A percentile compares a stretch with the other conserved stretches of the same genome.
Conservation (phyloP, 345 rosid genomes). For the Theobroma cacao region DNA sequence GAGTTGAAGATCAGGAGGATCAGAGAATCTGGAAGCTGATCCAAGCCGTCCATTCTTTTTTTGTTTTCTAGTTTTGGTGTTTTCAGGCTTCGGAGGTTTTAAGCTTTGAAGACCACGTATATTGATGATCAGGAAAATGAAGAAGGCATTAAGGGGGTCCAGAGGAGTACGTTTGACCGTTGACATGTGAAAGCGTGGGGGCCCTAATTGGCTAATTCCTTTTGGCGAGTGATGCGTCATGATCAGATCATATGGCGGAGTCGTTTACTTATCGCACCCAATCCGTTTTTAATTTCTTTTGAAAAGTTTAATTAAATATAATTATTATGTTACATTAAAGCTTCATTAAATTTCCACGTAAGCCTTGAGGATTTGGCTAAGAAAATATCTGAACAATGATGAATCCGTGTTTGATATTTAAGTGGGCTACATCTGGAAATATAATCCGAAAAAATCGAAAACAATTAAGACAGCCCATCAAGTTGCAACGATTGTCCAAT, state of each 20-base stretch:
- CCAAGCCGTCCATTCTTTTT: slow-evolving; percentile 41
- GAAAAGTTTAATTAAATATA: not conserved
- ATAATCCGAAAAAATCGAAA: not conserved
- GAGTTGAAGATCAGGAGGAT: slow-evolving; percentile 44
- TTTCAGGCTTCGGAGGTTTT: not conserved
- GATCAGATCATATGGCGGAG: not conserved
- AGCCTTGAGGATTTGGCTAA: not conserved
- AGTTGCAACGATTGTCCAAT: not conserved
- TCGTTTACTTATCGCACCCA: not conserved
- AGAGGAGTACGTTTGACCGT: not conserved
- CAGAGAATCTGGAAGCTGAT: slow-evolving; percentile 45
- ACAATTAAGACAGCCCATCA: not conserved
- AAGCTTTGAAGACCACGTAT: not conserved
- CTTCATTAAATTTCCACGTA: not conserved
- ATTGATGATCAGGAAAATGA: not conserved
- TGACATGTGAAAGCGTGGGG: not conserved
- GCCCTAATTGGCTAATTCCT: not conserved
- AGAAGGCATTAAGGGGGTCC: not conserved
- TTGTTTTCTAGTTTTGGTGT: not conserved
- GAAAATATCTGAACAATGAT: not conserved
- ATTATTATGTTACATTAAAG: too few species aligned
- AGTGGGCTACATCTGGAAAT: not conserved
- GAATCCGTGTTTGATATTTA: not conserved
- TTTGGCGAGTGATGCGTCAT: not conserved
- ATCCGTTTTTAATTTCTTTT: not conserved